Conservation (phyloP, 2,329 filamentous ascomycete genomes). For the Colletotrichum kahawae region DNA sequence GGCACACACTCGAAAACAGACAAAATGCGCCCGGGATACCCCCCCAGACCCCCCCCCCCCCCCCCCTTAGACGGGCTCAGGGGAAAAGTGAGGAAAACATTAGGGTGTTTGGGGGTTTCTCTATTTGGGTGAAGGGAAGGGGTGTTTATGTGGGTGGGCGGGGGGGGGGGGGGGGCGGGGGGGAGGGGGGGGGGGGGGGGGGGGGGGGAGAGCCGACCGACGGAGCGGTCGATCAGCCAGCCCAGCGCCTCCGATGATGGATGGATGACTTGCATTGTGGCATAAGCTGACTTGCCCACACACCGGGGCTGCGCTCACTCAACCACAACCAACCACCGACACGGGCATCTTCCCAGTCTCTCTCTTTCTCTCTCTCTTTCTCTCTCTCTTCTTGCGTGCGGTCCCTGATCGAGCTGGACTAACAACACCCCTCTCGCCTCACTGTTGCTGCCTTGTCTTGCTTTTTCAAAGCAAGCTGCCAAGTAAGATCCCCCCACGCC, state of each 20-base stretch:
- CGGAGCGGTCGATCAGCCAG: neutral
- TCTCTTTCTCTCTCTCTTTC: neutral
- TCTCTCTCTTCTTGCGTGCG: neutral
- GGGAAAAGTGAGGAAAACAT: too few species aligned
- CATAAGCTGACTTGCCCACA: conserved; percentile 16
- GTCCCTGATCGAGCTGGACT: neutral
- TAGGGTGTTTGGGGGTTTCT: too few species aligned
- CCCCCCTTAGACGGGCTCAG: too few species aligned
- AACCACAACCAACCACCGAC: neutral
- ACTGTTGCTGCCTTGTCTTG: neutral
- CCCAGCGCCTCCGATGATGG: neutral
- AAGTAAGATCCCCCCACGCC: neutral
- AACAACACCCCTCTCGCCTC: neutral
- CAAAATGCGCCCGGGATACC: too few species aligned
- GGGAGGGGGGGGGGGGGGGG: too few species aligned
- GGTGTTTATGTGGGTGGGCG: too few species aligned
- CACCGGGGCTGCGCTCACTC: neutral
- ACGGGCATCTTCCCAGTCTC: neutral
- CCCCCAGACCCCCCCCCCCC: too few species aligned
- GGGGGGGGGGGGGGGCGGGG: too few species aligned
- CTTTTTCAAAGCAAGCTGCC: neutral
- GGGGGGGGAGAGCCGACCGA: neutral
- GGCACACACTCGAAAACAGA: too few species aligned
- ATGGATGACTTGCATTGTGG: conserved; percentile 17
- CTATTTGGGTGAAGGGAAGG: too few species aligned